Evolutionary conservation across 371 early-diverging fungal species (phyloP).

Genomic region (Rhizopus delemar): DNA sequence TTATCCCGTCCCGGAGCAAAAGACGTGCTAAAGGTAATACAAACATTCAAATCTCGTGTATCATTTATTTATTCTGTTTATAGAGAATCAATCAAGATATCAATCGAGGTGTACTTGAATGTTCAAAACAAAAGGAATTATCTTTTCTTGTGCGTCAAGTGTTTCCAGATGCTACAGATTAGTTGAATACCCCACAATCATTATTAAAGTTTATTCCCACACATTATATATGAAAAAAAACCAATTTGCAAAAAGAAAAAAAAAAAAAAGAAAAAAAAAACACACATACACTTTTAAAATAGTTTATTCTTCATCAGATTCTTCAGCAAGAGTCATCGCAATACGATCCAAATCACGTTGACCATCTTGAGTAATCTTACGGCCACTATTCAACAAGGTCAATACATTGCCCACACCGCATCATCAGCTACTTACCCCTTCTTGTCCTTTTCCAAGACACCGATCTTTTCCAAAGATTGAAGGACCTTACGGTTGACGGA

Average conservation of each 20-base stretch:
- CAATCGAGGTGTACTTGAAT: constrained; percentile 30
- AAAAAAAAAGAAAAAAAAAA: too few species aligned
- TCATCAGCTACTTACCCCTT: constrained; percentile 64
- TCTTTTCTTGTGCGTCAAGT: constrained; percentile 47
- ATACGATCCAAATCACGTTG: too few species aligned
- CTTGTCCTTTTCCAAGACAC: constrained; percentile 90
- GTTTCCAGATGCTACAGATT: constrained; percentile 33
- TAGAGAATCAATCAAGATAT: constrained; percentile 37
- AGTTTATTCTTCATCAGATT: too few species aligned
- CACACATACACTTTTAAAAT: not conserved
- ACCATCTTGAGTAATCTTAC: constrained; percentile 9
- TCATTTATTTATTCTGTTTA: not conserved
- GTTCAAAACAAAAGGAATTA: constrained; percentile 44
- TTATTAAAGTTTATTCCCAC: not conserved
- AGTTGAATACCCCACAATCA: constrained; percentile 1
- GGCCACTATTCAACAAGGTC: constrained; percentile 10
- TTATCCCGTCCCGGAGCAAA: constrained; percentile 41
- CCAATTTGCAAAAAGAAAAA: not conserved
- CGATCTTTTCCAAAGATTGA: constrained; percentile 97
- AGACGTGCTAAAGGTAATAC: constrained; percentile 38
- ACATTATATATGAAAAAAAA: not conserved
- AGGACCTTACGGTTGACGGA: constrained; percentile 93
- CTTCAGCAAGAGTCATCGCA: too few species aligned
- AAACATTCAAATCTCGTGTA: not conserved
- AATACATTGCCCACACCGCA: not conserved